Percentiles rank a stretch among this genome's conserved stretches.
Evolutionary conservation across 371 early-diverging fungal species (phyloP).

Genomic region (Apophysomyces sp.): DNA sequence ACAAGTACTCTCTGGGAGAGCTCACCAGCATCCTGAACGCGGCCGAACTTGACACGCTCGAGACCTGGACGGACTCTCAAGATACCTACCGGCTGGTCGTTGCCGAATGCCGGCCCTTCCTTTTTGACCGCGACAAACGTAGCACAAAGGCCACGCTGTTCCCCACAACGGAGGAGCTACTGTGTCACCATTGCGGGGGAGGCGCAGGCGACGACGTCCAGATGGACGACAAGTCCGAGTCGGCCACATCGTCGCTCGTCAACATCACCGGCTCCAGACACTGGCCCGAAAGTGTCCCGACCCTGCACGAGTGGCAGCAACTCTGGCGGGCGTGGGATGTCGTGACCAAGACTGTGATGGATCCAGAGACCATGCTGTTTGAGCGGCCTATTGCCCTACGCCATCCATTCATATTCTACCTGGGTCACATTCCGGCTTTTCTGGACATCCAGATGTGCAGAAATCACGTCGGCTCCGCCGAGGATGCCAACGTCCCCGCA

Average conservation of each 20-base stretch:
- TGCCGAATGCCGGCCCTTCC: slow-evolving; percentile 70
- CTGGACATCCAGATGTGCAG: slow-evolving; percentile 80
- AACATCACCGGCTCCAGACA: slow-evolving; percentile 1
- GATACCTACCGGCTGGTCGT: slow-evolving; percentile 71
- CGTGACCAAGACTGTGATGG: slow-evolving; percentile 63
- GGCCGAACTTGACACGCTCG: slow-evolving; percentile 53
- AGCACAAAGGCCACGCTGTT: slow-evolving; percentile 11
- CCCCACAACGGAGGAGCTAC: slow-evolving; percentile 4
- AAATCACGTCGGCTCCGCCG: slow-evolving; percentile 28
- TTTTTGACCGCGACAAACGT: slow-evolving; percentile 33
- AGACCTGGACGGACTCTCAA: slow-evolving; percentile 64
- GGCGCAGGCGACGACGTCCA: background rate
- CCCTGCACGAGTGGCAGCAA: slow-evolving; percentile 67
- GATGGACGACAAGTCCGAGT: background rate
- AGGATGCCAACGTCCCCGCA: slow-evolving; percentile 52
- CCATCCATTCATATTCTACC: slow-evolving; percentile 89
- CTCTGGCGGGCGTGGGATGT: slow-evolving; percentile 85
- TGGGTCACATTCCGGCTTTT: slow-evolving; percentile 89
- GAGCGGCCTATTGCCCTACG: slow-evolving; percentile 82
- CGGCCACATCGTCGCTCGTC: background rate
- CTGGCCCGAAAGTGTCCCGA: slow-evolving; percentile 48
- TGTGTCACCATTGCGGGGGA: background rate
- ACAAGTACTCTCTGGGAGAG: slow-evolving; percentile 76
- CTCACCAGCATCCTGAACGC: slow-evolving; percentile 54
- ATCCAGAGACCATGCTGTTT: slow-evolving; percentile 50